Percentiles rank a stretch among this genome's conserved stretches.
Evolutionary conservation across 2,329 filamentous ascomycete species (phyloP).

Genomic region (Fragosphaeria purpurea): DNA sequence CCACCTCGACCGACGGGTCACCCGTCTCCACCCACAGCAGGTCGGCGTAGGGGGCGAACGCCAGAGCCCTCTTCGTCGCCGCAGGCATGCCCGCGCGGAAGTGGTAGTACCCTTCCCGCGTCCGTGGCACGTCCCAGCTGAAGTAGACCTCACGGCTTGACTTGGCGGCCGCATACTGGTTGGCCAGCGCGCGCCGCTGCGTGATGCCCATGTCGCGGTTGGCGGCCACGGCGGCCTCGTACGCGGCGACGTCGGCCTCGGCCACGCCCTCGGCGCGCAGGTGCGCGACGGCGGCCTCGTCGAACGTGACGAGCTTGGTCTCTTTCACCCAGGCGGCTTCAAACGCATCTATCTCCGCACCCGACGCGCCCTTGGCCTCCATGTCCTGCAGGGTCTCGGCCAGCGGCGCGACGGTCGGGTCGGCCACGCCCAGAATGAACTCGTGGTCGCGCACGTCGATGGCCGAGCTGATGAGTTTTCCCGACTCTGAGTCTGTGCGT

Average conservation of each 20-base stretch:
- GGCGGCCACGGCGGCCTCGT: conserved; percentile 49
- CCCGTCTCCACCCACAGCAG: conserved; percentile 96
- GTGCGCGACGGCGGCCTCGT: conserved; percentile 76
- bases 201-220: conserved; percentile 70
- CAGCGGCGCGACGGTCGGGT: conserved; percentile 26
- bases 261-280: conserved; percentile 56
- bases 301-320: conserved; percentile 79
- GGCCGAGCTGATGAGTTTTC: conserved; percentile 77
- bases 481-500: conserved; percentile 89
- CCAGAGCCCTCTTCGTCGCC: conserved; percentile 85
- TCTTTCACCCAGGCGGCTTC: conserved; percentile 83
- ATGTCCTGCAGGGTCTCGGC: conserved; percentile 81
- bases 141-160: conserved; percentile 49
- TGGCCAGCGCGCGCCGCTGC: conserved; percentile 63
- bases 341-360: conserved; percentile 72
- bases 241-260: conserved; percentile 55
- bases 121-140: conserved; percentile 85
- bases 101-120: conserved; percentile 89
- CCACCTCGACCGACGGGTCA: conserved; percentile 72
- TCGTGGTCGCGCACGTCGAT: conserved; percentile 94
- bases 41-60: conserved; percentile 86
- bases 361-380: conserved; percentile 69
- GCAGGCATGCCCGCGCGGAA: conserved; percentile 74
- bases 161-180: conserved; percentile 51
- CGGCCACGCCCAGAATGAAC: conserved; percentile 58